Percentiles rank a stretch among this genome's conserved stretches.
Conservation (phyloP, 345 rosid genomes). For the Ailanthus altissimus region DNA sequence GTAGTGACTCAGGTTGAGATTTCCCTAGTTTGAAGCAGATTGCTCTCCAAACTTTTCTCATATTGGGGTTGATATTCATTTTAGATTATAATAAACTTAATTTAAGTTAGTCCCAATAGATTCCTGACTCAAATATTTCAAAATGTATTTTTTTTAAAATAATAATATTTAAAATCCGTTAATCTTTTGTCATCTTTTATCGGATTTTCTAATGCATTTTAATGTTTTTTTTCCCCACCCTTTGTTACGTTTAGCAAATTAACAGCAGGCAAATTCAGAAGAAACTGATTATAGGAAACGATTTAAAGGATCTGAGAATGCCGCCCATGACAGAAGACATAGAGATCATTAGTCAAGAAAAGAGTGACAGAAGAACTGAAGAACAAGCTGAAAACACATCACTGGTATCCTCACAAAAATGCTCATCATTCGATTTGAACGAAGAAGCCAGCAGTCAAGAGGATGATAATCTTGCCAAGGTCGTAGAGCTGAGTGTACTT, state of each 20-base stretch:
- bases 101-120: too few species aligned
- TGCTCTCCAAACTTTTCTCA: too few species aligned
- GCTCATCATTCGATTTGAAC: constrained; percentile 43
- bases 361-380: constrained; percentile 12
- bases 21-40: too few species aligned
- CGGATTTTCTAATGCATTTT: not conserved
- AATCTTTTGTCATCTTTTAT: not conserved
- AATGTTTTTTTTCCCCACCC: too few species aligned
- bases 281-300: not conserved
- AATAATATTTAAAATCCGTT: not conserved
- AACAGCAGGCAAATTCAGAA: not conserved
- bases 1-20: not conserved
- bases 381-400: constrained; percentile 32
- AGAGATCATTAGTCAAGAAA: constrained; percentile 21
- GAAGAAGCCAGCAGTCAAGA: constrained; percentile 40
- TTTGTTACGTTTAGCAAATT: constrained; percentile 15
- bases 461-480: constrained; percentile 10
- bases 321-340: constrained; percentile 22
- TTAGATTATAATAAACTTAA: too few species aligned
- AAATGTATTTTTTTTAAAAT: too few species aligned
- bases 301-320: not conserved
- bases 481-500: not conserved
- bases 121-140: too few species aligned
- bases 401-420: constrained; percentile 31
- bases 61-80: too few species aligned